Percentiles rank a stretch among this genome's conserved stretches.
Conservation (phyloP, 768 basidiomycete species). For the Suillus sp. region DNA sequence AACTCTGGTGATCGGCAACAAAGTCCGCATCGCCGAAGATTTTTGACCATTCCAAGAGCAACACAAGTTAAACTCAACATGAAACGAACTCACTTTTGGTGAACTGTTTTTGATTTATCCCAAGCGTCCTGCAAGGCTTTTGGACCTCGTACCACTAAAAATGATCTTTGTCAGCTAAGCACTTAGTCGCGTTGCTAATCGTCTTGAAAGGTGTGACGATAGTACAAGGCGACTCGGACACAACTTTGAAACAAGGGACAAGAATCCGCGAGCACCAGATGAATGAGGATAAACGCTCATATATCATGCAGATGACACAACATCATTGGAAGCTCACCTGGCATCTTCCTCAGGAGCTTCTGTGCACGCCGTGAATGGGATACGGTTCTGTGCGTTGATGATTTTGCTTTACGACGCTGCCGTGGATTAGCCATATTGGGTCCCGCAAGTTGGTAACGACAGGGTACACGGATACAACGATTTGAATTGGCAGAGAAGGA, state of each 20-base stretch:
- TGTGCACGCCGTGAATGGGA: constrained; percentile 77
- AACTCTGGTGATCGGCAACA: background rate
- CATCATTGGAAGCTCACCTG: constrained; percentile 47
- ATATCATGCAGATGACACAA: background rate
- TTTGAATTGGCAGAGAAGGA: constrained; percentile 3
- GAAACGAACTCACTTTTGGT: constrained; percentile 75
- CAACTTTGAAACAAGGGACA: background rate
- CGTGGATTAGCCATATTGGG: constrained; percentile 86
- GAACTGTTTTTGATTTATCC: constrained; percentile 85
- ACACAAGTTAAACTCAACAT: background rate
- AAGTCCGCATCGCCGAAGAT: background rate
- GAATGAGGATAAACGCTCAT: background rate
- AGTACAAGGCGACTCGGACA: constrained; percentile 1
- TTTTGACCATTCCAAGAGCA: background rate
- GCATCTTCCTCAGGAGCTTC: constrained; percentile 76
- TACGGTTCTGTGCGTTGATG: constrained; percentile 70
- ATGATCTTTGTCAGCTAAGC: background rate
- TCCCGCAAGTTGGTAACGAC: background rate
- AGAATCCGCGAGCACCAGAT: background rate
- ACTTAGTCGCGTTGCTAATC: background rate
- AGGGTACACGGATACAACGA: background rate
- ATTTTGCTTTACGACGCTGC: constrained; percentile 84
- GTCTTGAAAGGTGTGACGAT: constrained; percentile 8
- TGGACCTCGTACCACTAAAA: constrained; percentile 76
- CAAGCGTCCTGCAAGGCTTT: constrained; percentile 81